Percentiles rank a stretch among this genome's conserved stretches.
Evolutionary conservation across 1,284 basidiomycete genomes (phyloP).

Genomic region (Cryptococcus neoformans): DNA sequence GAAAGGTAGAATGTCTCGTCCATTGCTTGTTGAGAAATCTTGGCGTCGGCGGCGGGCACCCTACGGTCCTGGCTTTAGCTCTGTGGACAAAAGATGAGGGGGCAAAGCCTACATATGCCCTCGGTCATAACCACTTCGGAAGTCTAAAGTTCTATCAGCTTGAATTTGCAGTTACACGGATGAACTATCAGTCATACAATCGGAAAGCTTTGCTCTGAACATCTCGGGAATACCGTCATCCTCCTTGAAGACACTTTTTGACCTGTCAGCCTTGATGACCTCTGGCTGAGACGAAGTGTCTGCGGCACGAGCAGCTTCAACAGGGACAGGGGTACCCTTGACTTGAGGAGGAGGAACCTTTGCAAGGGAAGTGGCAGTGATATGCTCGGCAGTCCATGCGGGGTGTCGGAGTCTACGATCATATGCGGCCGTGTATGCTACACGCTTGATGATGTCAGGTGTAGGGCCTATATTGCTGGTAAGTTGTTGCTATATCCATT

Average conservation of each 20-base stretch:
- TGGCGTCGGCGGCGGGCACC: conserved; percentile 98
- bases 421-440: conserved; percentile 84
- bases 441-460: conserved; percentile 71
- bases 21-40: conserved; percentile 80
- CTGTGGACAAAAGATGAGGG: conserved; percentile 36
- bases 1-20: conserved; percentile 92
- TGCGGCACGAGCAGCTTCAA: conserved; percentile 35
- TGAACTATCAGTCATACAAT: conserved; percentile 55
- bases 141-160: conserved; percentile 53
- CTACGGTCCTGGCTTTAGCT: conserved; percentile 46
- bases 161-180: background rate
- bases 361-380: conserved; percentile 72
- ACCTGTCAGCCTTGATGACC: conserved; percentile 60
- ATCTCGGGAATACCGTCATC: conserved; percentile 70
- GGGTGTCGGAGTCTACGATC: conserved; percentile 89
- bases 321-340: conserved; percentile 26
- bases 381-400: conserved; percentile 91
- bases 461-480: conserved; percentile 63
- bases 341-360: conserved; percentile 51
- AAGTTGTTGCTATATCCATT: conserved; percentile 5
- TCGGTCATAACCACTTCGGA: conserved; percentile 90
- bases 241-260: conserved; percentile 79
- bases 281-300: conserved; percentile 30
- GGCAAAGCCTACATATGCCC: conserved; percentile 72
- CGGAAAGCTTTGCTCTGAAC: conserved; percentile 82